Evolutionary conservation across 1,284 basidiomycete species (phyloP).

Genomic region (Anthracocystis panici-leucophaei): DNA sequence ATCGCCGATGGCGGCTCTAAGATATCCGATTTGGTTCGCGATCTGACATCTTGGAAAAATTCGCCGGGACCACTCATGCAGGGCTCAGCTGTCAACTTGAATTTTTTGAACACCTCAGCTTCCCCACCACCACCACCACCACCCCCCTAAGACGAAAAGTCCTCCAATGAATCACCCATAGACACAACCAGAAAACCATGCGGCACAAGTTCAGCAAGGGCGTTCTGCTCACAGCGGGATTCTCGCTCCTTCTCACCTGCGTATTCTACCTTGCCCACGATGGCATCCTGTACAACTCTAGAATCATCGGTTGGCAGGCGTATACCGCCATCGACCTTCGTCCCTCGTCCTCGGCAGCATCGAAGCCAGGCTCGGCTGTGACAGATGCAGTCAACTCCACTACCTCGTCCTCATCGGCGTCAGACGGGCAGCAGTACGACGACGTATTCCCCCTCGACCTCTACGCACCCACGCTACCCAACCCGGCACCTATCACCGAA

Average conservation of each 20-base stretch:
- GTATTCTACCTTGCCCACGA: slow-evolving; percentile 53
- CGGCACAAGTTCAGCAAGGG: slow-evolving; percentile 32
- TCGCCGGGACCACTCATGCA: slow-evolving; percentile 1
- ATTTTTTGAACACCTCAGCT: neutral
- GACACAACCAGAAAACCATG: slow-evolving; percentile 14
- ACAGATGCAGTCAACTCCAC: slow-evolving; percentile 1
- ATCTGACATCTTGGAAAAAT: neutral
- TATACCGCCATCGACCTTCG: slow-evolving; percentile 34
- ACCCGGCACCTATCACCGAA: slow-evolving; percentile 74
- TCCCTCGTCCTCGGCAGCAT: neutral
- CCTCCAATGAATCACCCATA: neutral
- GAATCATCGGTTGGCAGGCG: slow-evolving; percentile 54
- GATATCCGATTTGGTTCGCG: neutral
- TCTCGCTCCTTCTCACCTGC: slow-evolving; percentile 42
- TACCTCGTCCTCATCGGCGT: neutral
- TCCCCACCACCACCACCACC: slow-evolving; percentile 5
- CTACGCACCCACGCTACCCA: slow-evolving; percentile 59
- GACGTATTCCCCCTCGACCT: slow-evolving; percentile 56
- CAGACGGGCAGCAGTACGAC: slow-evolving; percentile 17
- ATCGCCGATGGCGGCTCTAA: neutral
- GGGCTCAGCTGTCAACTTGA: neutral
- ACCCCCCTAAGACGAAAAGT: neutral
- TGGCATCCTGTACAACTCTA: slow-evolving; percentile 23
- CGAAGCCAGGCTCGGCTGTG: slow-evolving; percentile 2
- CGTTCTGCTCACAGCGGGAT: slow-evolving; percentile 36